Evolutionary conservation across 2,329 filamentous ascomycete genomes (phyloP), one percentile per base, ranked within the genome.

Genomic region (Cryphonectria japonica): DNA sequence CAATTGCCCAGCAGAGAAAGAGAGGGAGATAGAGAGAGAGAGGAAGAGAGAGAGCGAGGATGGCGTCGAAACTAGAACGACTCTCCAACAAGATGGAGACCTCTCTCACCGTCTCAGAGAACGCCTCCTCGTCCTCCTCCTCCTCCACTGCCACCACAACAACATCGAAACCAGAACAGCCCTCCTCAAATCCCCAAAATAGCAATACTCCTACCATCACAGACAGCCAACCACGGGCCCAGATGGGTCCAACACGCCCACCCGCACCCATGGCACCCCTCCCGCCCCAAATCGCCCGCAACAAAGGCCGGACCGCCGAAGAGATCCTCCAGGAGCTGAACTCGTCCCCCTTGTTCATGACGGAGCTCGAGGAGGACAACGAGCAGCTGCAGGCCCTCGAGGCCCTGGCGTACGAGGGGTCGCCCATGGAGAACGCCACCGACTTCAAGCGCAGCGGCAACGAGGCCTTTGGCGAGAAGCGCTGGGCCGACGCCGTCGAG

Each of bases 371-470:
- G 76, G 92, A 97, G 74, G 41, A 57, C 59, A 97, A 97, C 78
- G 85, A 92, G 73, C 90, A 93, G 75, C 85, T 97, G 0, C 94
- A 97, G 76, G 97, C 96, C 0, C 86, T 99, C 72, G 92, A 93
- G 78, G 95, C 96, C 0, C 85, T 99, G 54, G 93, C 94, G 41
- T 97, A 98, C 79, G 96, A 99, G 83, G 97, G 96, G 29, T 95
- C 94, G 11, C 90, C 93, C 65, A 86, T 91, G 13, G 95, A 98
- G 80, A 91, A 97, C 73, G 92, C 91, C 29, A 83, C 87, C 61
- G 93, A 93, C 74, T 98, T 98, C 84, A 94, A 96, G 77, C 92
- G 95, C 79, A 93, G 94, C 75, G 96, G 96, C 46, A 99, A 99
- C 79, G 95, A 98, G 77, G 91, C 89, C 77, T 97, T 97, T 78